Evolutionary conservation across 257 asterid genomes (phyloP).

Genomic region (Jacaranda mimosifolia): DNA sequence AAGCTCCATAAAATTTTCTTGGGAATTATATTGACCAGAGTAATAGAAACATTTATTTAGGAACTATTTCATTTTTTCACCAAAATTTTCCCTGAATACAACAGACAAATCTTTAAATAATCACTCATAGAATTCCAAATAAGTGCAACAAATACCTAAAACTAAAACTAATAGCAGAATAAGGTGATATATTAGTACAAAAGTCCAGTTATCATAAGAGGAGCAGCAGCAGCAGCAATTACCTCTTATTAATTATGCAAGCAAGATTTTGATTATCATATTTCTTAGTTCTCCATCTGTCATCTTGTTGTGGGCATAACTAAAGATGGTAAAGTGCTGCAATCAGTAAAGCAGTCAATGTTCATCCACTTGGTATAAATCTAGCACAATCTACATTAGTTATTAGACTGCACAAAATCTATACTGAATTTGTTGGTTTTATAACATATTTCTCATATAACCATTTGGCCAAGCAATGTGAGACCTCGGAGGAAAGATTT

Average conservation of each 20-base stretch:
- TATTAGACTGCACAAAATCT: neutral
- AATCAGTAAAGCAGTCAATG: slow-evolving; percentile 28
- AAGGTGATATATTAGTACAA: no score
- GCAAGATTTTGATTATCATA: slow-evolving; percentile 93
- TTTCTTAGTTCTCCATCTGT: slow-evolving; percentile 83
- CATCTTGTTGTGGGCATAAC: slow-evolving; percentile 99
- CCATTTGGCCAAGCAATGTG: neutral
- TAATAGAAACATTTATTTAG: slow-evolving; percentile 87
- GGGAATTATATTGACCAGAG: slow-evolving; percentile 88
- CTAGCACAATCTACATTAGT: neutral
- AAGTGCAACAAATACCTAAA: neutral
- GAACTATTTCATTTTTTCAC: slow-evolving; percentile 93
- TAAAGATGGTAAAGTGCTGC: slow-evolving; percentile 90
- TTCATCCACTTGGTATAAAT: slow-evolving; percentile 16
- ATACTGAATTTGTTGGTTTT: neutral
- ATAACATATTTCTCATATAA: neutral
- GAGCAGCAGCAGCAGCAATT: slow-evolving; percentile 15
- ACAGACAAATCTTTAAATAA: slow-evolving; percentile 17
- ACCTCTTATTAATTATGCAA: slow-evolving; percentile 96
- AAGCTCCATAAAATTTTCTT: slow-evolving; percentile 70
- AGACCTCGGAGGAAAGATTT: neutral
- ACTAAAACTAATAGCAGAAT: neutral
- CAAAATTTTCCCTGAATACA: slow-evolving; percentile 81
- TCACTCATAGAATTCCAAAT: neutral
- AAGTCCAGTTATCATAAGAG: slow-evolving; percentile 14